Conservation (phyloP, 1,139 yeast species). For the Suhomyces atakaporum region DNA sequence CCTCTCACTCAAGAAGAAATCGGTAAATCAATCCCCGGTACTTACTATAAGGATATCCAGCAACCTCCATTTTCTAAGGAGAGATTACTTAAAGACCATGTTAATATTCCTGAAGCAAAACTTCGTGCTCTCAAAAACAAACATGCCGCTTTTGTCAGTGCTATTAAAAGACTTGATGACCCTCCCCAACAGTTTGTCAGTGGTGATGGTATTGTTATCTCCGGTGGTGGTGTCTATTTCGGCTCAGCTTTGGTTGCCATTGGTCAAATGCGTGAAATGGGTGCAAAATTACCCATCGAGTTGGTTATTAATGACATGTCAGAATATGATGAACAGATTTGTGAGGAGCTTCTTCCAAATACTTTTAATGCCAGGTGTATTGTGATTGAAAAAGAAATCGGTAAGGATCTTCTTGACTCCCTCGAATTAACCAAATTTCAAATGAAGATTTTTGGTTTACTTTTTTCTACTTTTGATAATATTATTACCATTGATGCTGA, state of each 20-base stretch:
- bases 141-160: constrained; percentile 29
- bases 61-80: constrained; percentile 19
- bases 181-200: constrained; percentile 27
- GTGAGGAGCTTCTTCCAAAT: constrained; percentile 31
- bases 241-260: constrained; percentile 34
- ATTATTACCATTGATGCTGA: constrained; percentile 39
- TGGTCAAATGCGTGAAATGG: constrained; percentile 36
- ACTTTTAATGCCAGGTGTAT: constrained; percentile 35
- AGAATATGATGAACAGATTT: constrained; percentile 31
- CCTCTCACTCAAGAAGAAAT: constrained; percentile 24
- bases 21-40: constrained; percentile 25
- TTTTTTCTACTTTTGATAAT: constrained; percentile 39
- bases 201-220: constrained; percentile 42
- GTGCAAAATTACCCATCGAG: constrained; percentile 39
- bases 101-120: constrained; percentile 23
- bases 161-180: constrained; percentile 25
- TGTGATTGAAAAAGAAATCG: constrained; percentile 31
- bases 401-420: constrained; percentile 24
- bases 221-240: constrained; percentile 32
- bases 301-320: constrained; percentile 28
- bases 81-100: constrained; percentile 20
- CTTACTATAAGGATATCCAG: constrained; percentile 18
- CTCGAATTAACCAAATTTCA: constrained; percentile 28
- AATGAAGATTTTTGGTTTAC: constrained; percentile 34
- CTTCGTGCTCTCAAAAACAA: constrained; percentile 24